Percentiles rank a stretch among this genome's conserved stretches.
Conservation (phyloP, 805 yeast species). For the Yarrowia yakushimensis region DNA sequence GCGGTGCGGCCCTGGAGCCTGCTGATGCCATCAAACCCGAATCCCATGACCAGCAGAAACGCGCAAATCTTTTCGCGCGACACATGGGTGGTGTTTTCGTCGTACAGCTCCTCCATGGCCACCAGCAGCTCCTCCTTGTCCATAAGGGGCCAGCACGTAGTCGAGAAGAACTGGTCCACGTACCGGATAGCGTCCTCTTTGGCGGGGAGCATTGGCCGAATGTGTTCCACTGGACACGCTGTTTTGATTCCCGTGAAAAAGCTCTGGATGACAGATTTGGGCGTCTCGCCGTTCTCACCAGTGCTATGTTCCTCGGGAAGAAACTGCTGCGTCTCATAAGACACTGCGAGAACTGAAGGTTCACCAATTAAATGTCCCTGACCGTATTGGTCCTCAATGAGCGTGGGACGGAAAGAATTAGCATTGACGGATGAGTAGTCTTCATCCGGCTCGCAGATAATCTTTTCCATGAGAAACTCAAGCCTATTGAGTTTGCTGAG, state of each 20-base stretch:
- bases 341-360: conserved; percentile 6
- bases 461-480: conserved; percentile 13
- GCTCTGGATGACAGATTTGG: neutral
- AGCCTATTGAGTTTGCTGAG: neutral
- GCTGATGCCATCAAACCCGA: neutral
- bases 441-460: conserved; percentile 11
- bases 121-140: conserved; percentile 11
- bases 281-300: neutral
- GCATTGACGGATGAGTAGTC: conserved; percentile 8
- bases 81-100: neutral
- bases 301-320: neutral
- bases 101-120: conserved; percentile 6
- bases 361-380: conserved; percentile 8
- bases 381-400: neutral
- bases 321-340: conserved; percentile 1
- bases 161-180: conserved; percentile 4
- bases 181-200: conserved; percentile 2
- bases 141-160: conserved; percentile 5
- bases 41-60: conserved; percentile 9
- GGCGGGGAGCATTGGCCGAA: neutral
- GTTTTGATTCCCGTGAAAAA: conserved; percentile 6
- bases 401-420: neutral
- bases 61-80: conserved; percentile 8
- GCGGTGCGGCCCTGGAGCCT: conserved; percentile 10
- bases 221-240: conserved; percentile 4